Conservation (phyloP, 73 alveolate genomes). For the Breviolum minutum region DNA sequence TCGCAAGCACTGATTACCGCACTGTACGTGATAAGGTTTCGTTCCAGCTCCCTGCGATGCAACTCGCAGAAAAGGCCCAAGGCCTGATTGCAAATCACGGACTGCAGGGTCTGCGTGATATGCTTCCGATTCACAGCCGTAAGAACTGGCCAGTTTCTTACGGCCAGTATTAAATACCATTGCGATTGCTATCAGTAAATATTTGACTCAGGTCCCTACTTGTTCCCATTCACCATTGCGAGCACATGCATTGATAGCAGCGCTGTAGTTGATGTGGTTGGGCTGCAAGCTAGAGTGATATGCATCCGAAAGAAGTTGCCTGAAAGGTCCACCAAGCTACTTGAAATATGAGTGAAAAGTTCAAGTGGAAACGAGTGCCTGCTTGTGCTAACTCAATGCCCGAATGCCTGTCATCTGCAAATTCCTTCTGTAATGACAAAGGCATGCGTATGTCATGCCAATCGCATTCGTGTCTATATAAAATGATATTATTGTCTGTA, state of each 20-base stretch:
- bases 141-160: background rate
- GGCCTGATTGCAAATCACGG: background rate
- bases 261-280: slow-evolving; percentile 31
- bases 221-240: slow-evolving; percentile 28
- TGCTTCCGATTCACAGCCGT: background rate
- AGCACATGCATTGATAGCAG: slow-evolving; percentile 29
- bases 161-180: no score
- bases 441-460: background rate
- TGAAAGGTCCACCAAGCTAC: background rate
- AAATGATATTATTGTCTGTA: no score
- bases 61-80: background rate
- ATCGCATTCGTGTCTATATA: background rate
- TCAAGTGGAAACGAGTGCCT: background rate
- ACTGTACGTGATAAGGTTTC: slow-evolving; percentile 9
- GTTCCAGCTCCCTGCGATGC: slow-evolving; percentile 15
- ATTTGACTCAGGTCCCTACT: background rate
- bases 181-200: no score
- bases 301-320: slow-evolving; percentile 30
- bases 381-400: no score
- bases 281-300: background rate
- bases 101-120: background rate
- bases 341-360: background rate
- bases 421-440: background rate
- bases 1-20: slow-evolving; percentile 37
- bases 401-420: background rate